Evolutionary conservation across 1,284 basidiomycete species (phyloP).

Genomic region (Pyrrhoderma noxium): DNA sequence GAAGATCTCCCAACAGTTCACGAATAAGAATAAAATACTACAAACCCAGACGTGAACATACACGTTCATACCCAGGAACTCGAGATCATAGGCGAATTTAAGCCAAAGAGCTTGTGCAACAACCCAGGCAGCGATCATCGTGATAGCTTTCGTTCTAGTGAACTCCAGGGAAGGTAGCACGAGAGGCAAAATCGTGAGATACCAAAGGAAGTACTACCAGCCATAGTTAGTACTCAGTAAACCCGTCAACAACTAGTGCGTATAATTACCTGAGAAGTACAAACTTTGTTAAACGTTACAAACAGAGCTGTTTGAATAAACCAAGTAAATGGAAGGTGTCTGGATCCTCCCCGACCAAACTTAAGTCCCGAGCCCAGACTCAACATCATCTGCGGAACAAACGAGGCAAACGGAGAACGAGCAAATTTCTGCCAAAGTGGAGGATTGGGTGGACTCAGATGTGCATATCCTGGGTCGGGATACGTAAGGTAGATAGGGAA

Average conservation of each 20-base stretch:
- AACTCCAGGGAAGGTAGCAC: conserved; percentile 63
- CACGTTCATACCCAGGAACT: conserved; percentile 73
- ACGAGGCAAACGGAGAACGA: conserved; percentile 61
- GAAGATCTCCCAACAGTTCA: conserved; percentile 71
- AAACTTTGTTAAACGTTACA: conserved; percentile 96
- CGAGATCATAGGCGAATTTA: conserved; percentile 78
- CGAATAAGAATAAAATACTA: conserved; percentile 65
- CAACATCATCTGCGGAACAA: conserved; percentile 68
- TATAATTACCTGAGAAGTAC: conserved; percentile 86
- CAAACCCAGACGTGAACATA: conserved; percentile 73
- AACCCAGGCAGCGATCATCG: conserved; percentile 61
- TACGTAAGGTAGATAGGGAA: conserved; percentile 86
- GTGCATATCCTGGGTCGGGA: conserved; percentile 30
- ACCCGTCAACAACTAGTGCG: conserved; percentile 6
- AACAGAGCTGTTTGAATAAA: conserved; percentile 89
- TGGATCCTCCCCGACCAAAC: conserved; percentile 39
- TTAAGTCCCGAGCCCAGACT: conserved; percentile 61
- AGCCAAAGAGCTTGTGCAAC: conserved; percentile 82
- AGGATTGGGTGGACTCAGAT: background rate
- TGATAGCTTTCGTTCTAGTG: conserved; percentile 34
- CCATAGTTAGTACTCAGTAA: background rate
- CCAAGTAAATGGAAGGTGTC: conserved; percentile 71
- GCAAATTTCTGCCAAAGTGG: conserved; percentile 41
- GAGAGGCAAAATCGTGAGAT: conserved; percentile 84
- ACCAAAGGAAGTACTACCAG: conserved; percentile 94